Percentiles rank a stretch among this genome's conserved stretches.
Conservation (phyloP, 768 basidiomycete species). For the Collybia sordida region DNA sequence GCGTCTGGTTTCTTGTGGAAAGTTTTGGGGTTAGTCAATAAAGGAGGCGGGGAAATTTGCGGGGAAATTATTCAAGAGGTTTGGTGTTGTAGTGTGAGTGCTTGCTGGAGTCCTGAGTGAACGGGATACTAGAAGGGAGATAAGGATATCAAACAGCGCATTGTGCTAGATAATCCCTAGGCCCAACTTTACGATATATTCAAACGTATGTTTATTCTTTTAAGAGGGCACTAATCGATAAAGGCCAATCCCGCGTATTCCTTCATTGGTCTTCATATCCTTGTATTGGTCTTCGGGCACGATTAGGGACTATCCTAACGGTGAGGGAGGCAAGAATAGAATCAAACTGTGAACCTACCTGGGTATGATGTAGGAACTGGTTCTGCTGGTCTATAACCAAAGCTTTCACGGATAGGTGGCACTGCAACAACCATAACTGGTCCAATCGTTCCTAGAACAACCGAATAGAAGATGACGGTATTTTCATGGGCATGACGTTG, state of each 20-base stretch:
- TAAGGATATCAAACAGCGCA: too few relatives aligned
- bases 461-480: conserved; percentile 89
- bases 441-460: conserved; percentile 71
- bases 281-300: conserved; percentile 62
- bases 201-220: neutral
- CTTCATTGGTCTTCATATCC: conserved; percentile 70
- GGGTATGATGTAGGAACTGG: conserved; percentile 78
- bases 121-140: too few relatives aligned
- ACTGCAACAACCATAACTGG: conserved; percentile 71
- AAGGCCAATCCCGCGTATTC: too few relatives aligned
- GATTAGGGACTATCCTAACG: conserved; percentile 57
- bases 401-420: conserved; percentile 75
- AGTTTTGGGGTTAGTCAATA: too few relatives aligned
- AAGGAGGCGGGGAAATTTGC: too few relatives aligned
- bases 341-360: conserved; percentile 43
- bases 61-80: too few relatives aligned
- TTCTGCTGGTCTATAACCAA: conserved; percentile 73
- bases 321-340: neutral
- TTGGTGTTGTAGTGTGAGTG: too few relatives aligned
- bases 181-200: neutral
- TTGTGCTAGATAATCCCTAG: too few relatives aligned
- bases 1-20: too few relatives aligned
- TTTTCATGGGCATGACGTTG: conserved; percentile 90
- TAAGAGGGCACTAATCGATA: too few relatives aligned
- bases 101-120: too few relatives aligned